phyloP scores from a whole-genome alignment of 202 grass and related monocot species.

The Eragrostis tef region DNA sequence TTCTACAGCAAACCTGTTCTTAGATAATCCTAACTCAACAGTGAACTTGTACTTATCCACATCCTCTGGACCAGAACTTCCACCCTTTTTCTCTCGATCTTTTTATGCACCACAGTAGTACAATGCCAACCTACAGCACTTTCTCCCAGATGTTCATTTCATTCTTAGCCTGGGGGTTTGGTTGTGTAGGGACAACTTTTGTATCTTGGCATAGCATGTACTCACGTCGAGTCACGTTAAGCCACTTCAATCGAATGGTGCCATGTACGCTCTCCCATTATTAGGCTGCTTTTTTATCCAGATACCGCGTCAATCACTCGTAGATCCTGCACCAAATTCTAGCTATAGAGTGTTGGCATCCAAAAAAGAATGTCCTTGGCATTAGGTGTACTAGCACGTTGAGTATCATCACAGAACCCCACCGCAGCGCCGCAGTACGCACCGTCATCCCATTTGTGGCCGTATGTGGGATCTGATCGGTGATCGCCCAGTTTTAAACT shows the following conservation, averaged over 20 bases:
- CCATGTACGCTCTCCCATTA: neutral
- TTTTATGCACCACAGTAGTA: too few species aligned
- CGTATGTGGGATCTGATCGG: constrained; percentile 28
- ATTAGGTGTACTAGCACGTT: constrained; percentile 21
- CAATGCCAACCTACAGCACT: too few species aligned
- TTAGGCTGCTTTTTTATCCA: neutral
- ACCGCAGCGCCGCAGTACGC: too few species aligned
- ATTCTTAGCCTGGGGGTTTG: neutral
- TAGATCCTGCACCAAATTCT: constrained; percentile 11
- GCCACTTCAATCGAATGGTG: neutral
- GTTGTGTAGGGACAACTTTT: constrained; percentile 7
- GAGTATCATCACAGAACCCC: constrained; percentile 30
- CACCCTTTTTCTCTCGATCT: neutral
- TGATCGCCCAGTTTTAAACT: constrained; percentile 21
- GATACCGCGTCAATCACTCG: constrained; percentile 11
- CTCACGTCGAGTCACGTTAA: constrained; percentile 4
- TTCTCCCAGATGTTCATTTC: neutral
- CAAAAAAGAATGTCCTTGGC: neutral
- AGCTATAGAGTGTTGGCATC: neutral
- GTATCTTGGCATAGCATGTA: neutral
- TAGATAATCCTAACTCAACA: neutral
- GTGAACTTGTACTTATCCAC: neutral
- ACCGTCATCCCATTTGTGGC: too few species aligned
- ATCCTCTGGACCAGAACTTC: constrained; percentile 1
- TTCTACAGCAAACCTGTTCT: neutral